phyloP scores from a whole-genome alignment of 2,329 filamentous ascomycete species.

The Lecanicillium sp. region DNA sequence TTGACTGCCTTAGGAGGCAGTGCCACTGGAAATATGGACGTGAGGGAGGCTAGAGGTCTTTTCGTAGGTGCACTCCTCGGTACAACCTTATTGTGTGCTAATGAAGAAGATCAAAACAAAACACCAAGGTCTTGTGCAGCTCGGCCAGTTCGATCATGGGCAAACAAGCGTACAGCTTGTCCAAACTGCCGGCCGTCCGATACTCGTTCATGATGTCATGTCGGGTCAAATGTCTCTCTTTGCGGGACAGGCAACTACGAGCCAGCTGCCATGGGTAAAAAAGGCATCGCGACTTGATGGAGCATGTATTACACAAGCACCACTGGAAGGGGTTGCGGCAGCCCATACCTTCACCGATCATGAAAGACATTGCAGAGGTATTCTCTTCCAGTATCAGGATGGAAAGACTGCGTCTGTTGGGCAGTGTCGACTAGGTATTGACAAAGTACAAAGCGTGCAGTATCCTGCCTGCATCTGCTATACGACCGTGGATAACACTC shows the following conservation, averaged over 20 bases:
- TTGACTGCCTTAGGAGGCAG: neutral
- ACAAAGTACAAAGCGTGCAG: neutral
- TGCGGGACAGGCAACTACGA: neutral
- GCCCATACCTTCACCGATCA: neutral
- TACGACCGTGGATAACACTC: neutral
- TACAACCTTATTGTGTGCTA: neutral
- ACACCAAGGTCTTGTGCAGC: neutral
- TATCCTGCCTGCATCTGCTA: neutral
- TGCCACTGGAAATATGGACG: neutral
- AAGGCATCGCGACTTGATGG: neutral
- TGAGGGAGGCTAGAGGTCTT: neutral
- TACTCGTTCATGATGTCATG: neutral
- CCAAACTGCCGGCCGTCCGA: neutral
- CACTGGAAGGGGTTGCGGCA: neutral
- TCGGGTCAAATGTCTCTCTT: neutral
- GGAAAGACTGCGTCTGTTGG: neutral
- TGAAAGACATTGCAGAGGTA: neutral
- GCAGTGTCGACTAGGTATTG: constrained; percentile 5
- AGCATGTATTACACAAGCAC: neutral
- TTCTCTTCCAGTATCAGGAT: neutral
- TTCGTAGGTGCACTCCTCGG: neutral
- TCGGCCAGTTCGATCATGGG: neutral
- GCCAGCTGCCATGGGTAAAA: neutral
- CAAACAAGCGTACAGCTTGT: neutral
- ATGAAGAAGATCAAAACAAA: neutral